phyloP scores from a whole-genome alignment of 108 stramenopile genomes.

The Cyclotella kingstonii region DNA sequence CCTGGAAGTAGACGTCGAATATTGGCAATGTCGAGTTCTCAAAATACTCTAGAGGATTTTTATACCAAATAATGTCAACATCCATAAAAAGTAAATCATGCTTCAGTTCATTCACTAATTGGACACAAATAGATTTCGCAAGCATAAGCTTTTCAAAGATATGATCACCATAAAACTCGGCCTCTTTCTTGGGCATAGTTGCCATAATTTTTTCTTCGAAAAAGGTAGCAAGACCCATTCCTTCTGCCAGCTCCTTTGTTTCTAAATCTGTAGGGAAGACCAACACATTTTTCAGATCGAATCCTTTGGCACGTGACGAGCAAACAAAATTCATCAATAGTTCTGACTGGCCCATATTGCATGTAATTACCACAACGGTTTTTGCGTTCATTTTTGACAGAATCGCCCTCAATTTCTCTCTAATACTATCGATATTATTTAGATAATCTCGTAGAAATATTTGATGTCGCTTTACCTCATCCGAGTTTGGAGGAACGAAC shows the following conservation, averaged over 20 bases:
- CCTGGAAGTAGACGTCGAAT: conserved; percentile 49
- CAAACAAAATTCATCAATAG: conserved; percentile 48
- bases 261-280: conserved; percentile 49
- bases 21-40: conserved; percentile 18
- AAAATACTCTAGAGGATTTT: conserved; percentile 63
- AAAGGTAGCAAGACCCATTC: conserved; percentile 41
- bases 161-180: conserved; percentile 65
- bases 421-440: conserved; percentile 16
- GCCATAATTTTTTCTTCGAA: conserved; percentile 49
- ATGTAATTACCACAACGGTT: conserved; percentile 34
- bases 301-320: conserved; percentile 33
- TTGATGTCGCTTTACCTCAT: conserved; percentile 16
- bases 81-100: conserved; percentile 86
- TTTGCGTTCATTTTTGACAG: conserved; percentile 15
- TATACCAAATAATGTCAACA: conserved; percentile 73
- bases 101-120: conserved; percentile 62
- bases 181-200: conserved; percentile 46
- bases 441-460: conserved; percentile 22
- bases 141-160: conserved; percentile 82
- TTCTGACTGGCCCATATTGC: conserved; percentile 44
- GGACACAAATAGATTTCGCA: conserved; percentile 73
- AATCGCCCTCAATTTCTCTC: conserved; percentile 12
- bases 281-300: conserved; percentile 40
- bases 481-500: conserved; percentile 10
- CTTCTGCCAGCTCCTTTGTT: conserved; percentile 44